Evolutionary conservation across 108 stramenopile species (phyloP), one percentile per base, ranked within the genome.

Genomic region (Conticribra guillardii): DNA sequence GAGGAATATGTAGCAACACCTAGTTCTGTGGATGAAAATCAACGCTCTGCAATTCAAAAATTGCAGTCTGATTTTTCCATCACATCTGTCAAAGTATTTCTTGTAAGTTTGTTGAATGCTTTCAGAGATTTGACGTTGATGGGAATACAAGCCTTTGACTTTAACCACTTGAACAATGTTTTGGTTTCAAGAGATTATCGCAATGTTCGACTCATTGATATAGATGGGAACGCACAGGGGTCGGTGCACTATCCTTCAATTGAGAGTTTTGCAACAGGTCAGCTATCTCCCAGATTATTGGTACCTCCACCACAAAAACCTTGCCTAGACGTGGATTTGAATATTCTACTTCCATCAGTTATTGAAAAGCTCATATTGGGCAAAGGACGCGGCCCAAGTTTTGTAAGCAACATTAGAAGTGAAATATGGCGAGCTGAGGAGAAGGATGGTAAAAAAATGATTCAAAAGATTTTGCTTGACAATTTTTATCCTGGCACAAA

Each of bases 101-200:
- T 90, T 21, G 89, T 90, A 22, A 79, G 76, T 30, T 67, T 90
- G 41, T 54, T 90, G 62, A 90, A 90, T 79, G 67, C 68, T 2
- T 77, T 77, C 31, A 7, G 76, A 64, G 68, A 69, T 56, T 58
- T 69, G 24, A 89, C 88, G n/a, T 61, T 89, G 48, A 83, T 90
- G 87, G 89, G 89, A 16, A 81, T 90, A 14, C 78, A 80, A 37
- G 85, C 89, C 0, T 90, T 90, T 70, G 89, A 90, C 67, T 90
- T 90, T 52, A 87, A 87, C 51, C 86, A 90, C 67, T 54, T 85
- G 62, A 86, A 86, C 53, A 89, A 89, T 66, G 89, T 90, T 1
- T 69, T 90, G 65, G 84, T 90, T 17, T 87, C 87, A n/a, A 81
- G 85, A 34, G 89, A 90, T 62, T 80, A 81, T 49, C 74, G 72